Percentiles rank a stretch among this genome's conserved stretches.
phyloP scores from a whole-genome alignment of 2,329 filamentous ascomycete genomes.

The Cladosporium austrohemisphaericum region DNA sequence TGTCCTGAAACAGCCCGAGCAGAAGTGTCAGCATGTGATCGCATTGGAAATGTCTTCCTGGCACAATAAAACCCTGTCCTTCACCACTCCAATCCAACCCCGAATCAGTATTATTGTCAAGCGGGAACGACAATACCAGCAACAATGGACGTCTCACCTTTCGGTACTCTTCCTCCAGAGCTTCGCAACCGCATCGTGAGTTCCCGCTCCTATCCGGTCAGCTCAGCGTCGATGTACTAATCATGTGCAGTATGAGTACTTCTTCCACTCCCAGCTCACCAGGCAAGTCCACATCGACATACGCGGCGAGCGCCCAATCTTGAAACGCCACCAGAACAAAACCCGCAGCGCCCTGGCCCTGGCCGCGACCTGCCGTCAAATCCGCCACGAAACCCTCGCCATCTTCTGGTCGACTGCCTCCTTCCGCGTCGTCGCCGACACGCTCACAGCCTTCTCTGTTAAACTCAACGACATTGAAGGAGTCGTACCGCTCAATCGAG shows the following conservation, averaged over 20 bases:
- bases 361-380: neutral
- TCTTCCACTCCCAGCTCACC: slow-evolving; percentile 1
- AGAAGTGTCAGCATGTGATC: no score
- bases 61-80: no score
- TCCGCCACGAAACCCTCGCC: slow-evolving; percentile 4
- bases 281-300: slow-evolving; percentile 5
- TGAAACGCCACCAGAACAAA: neutral
- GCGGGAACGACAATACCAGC: no score
- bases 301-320: neutral
- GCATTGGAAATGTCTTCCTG: no score
- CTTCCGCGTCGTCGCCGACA: slow-evolving; percentile 4
- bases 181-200: no score
- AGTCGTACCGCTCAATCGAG: neutral
- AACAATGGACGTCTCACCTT: no score
- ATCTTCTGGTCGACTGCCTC: slow-evolving; percentile 8
- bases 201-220: no score
- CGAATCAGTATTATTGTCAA: no score
- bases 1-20: no score
- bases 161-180: no score
- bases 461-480: neutral
- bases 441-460: neutral
- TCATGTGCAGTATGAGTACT: slow-evolving; percentile 11
- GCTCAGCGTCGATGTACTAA: no score
- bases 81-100: no score
- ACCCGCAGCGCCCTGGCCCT: slow-evolving; percentile 9